Conservation (phyloP, 805 yeast species). For the Torulaspora delbrueckii region DNA sequence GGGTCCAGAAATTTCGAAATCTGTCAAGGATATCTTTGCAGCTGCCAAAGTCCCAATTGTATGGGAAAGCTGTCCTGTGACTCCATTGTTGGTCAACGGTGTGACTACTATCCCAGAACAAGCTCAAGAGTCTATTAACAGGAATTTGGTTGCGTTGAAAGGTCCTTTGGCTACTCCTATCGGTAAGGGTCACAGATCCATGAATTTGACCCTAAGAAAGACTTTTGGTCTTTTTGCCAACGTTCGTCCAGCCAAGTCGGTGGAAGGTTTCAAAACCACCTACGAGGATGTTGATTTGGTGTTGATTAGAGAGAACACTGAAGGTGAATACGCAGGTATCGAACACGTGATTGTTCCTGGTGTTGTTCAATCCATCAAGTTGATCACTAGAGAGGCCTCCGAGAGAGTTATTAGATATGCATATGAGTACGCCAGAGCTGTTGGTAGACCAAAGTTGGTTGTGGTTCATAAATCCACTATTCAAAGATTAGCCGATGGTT, state of each 20-base stretch:
- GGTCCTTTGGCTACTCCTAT: slow-evolving; percentile 99
- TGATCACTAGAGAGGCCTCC: slow-evolving; percentile 93
- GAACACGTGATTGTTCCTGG: slow-evolving; percentile 98
- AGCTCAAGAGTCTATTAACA: slow-evolving; percentile 89
- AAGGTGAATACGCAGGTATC: slow-evolving; percentile 99
- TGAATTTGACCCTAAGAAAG: slow-evolving; percentile 96
- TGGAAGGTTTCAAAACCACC: slow-evolving; percentile 87
- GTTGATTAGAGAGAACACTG: slow-evolving; percentile 97
- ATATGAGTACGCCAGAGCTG: slow-evolving; percentile 88
- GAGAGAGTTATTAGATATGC: slow-evolving; percentile 96
- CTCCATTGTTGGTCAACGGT: slow-evolving; percentile 87
- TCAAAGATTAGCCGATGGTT: slow-evolving; percentile 97
- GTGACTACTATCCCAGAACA: slow-evolving; percentile 88
- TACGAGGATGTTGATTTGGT: slow-evolving; percentile 83
- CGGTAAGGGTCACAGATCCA: slow-evolving; percentile 97
- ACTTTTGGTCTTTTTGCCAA: slow-evolving; percentile 95
- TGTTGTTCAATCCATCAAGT: slow-evolving; percentile 95
- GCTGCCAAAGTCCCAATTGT: slow-evolving; percentile 95
- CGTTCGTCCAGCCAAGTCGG: slow-evolving; percentile 93
- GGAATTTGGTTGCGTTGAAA: slow-evolving; percentile 89
- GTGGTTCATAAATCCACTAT: slow-evolving; percentile 98
- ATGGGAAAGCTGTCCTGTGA: slow-evolving; percentile 96
- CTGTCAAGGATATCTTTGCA: slow-evolving; percentile 86
- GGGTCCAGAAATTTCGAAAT: slow-evolving; percentile 90
- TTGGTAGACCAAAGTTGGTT: slow-evolving; percentile 79